These are phyloP conservation scores for Aspergillus fumigatus DNA, from an alignment of 2,329 filamentous ascomycete genomes.

Conservation along the genomic window DNA sequence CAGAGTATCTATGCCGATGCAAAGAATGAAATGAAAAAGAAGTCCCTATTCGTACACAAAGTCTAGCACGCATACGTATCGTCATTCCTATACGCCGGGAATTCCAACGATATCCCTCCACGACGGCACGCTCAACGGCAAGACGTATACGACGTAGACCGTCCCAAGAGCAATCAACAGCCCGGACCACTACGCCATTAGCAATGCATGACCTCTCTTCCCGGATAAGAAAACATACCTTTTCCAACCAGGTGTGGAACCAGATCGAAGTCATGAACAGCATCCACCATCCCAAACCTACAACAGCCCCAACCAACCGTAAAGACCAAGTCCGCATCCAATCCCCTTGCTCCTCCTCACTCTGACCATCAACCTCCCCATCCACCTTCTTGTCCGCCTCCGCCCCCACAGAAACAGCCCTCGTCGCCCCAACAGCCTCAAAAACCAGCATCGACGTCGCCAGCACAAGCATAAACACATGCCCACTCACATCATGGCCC, in stretches of 20 bases:
- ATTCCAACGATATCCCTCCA: slow-evolving; percentile 46
- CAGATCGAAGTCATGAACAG: slow-evolving; percentile 96
- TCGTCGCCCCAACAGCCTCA: slow-evolving; percentile 61
- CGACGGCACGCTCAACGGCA: slow-evolving; percentile 42
- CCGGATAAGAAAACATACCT: slow-evolving; percentile 52
- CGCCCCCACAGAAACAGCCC: slow-evolving; percentile 44
- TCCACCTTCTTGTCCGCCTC: slow-evolving; percentile 34
- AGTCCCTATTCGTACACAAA: background rate
- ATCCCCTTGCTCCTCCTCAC: slow-evolving; percentile 38
- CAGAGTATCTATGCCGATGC: slow-evolving; percentile 1
- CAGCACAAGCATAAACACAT: slow-evolving; percentile 87
- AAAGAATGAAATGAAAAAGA: background rate
- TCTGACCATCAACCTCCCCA: slow-evolving; percentile 5
- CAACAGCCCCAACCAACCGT: slow-evolving; percentile 53
- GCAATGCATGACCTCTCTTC: slow-evolving; percentile 9
- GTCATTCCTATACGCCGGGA: slow-evolving; percentile 30
- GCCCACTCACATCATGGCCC: slow-evolving; percentile 94
- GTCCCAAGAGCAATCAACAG: slow-evolving; percentile 45
- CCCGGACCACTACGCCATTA: slow-evolving; percentile 43
- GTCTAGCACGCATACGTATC: background rate
- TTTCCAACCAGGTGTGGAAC: slow-evolving; percentile 98
- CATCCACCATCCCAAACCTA: slow-evolving; percentile 84
- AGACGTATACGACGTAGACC: slow-evolving; percentile 49
- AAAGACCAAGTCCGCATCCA: slow-evolving; percentile 53
- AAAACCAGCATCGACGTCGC: slow-evolving; percentile 77